These are phyloP conservation scores for Bocquillonia castaneifolia DNA, from an alignment of 441 rosid species.

Conservation along the genomic window DNA sequence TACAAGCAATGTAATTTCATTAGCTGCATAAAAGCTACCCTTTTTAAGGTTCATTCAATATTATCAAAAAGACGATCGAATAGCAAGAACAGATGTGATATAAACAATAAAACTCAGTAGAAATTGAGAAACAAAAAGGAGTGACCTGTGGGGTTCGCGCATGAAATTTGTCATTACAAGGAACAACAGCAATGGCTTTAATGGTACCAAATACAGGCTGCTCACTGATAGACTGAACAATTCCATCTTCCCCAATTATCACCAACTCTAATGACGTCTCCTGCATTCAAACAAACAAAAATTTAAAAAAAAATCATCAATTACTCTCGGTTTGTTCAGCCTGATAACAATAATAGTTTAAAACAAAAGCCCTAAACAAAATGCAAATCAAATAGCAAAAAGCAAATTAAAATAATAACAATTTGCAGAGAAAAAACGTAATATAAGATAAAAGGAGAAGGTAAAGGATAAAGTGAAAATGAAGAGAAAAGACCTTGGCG, in stretches of 20 bases:
- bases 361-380: not conserved
- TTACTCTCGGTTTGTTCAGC: too few relatives aligned
- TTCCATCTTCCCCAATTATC: conserved; percentile 69
- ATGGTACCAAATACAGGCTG: conserved; percentile 86
- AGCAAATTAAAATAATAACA: not conserved
- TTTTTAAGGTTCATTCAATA: too few relatives aligned
- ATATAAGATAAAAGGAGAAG: not conserved
- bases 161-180: conserved; percentile 53
- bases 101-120: not conserved
- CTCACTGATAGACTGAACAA: conserved; percentile 70
- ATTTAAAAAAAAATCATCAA: too few relatives aligned
- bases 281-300: conserved; percentile 35
- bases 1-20: not conserved
- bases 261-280: conserved; percentile 94
- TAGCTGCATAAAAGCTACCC: too few relatives aligned
- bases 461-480: not conserved
- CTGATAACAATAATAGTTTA: not conserved
- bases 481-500: conserved; percentile 51
- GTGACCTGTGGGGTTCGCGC: conserved; percentile 52
- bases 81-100: not conserved
- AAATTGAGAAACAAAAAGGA: not conserved
- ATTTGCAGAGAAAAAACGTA: not conserved
- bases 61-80: not conserved
- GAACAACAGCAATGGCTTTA: conserved; percentile 72
- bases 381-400: not conserved